These are phyloP conservation scores for Suillus brevipes DNA, from an alignment of 768 basidiomycete genomes.

Conservation along the genomic window DNA sequence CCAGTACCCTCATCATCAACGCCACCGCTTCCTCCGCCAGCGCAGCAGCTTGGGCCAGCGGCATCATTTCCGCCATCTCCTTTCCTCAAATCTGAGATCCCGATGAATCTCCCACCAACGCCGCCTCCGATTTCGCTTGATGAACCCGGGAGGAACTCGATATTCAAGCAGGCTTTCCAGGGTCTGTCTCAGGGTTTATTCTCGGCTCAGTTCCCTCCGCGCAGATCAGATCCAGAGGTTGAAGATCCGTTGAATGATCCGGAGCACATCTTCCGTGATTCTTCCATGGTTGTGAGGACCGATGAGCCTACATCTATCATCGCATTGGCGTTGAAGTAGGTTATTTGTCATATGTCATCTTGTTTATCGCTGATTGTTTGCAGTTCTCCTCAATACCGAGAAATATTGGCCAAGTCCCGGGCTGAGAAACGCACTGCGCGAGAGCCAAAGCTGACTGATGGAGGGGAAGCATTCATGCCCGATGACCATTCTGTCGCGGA, in stretches of 20 bases:
- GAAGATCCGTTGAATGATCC: conserved; percentile 75
- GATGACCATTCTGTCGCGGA: conserved; percentile 83
- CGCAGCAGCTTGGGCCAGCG: conserved; percentile 9
- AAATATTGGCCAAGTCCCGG: conserved; percentile 74
- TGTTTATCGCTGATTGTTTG: conserved; percentile 1
- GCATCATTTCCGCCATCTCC: conserved; percentile 57
- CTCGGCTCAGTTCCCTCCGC: conserved; percentile 55
- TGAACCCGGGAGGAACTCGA: conserved; percentile 54
- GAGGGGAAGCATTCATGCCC: conserved; percentile 88
- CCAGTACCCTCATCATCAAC: conserved; percentile 20
- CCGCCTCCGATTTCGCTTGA: conserved; percentile 58
- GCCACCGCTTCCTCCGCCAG: conserved; percentile 29
- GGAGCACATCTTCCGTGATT: conserved; percentile 94
- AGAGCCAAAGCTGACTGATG: conserved; percentile 57
- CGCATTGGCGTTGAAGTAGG: conserved; percentile 87
- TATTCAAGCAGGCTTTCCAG: conserved; percentile 62
- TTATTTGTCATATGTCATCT: conserved; percentile 6
- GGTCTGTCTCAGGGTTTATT: conserved; percentile 69
- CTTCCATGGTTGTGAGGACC: conserved; percentile 90
- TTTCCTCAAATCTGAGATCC: conserved; percentile 40
- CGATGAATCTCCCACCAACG: conserved; percentile 39
- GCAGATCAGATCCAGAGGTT: conserved; percentile 56
- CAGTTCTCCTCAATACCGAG: conserved; percentile 81
- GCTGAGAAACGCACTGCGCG: conserved; percentile 72
- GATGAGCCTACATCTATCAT: conserved; percentile 99